Evolutionary conservation across 768 basidiomycete species (phyloP).

Genomic region (Termitomyces titanicus): DNA sequence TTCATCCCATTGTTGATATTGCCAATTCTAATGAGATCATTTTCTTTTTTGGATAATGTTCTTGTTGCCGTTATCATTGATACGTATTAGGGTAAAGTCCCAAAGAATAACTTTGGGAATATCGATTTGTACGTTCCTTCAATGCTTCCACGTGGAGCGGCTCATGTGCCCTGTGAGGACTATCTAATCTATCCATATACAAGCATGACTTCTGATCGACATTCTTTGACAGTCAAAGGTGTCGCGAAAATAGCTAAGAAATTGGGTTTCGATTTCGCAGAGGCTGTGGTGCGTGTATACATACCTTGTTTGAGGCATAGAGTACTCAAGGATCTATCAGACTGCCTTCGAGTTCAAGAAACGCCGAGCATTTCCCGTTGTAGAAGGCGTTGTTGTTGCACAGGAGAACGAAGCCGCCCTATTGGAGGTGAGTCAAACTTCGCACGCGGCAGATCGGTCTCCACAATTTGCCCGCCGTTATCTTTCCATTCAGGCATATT

Average conservation of each 20-base stretch:
- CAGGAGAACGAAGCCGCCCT: constrained; percentile 70
- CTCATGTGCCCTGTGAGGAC: constrained; percentile 83
- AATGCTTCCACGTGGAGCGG: constrained; percentile 89
- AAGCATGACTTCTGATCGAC: constrained; percentile 2
- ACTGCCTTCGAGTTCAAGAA: constrained; percentile 97
- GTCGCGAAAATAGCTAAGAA: constrained; percentile 85
- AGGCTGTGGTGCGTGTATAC: constrained; percentile 79
- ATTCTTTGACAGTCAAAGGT: constrained; percentile 62
- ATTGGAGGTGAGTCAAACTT: constrained; percentile 56
- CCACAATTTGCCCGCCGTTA: constrained; percentile 5
- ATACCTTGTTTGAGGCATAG: not conserved
- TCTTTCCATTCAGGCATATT: constrained; percentile 69
- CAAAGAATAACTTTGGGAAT: constrained; percentile 95
- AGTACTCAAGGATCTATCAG: constrained; percentile 35
- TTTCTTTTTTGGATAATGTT: constrained; percentile 1
- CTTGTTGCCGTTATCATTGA: not conserved
- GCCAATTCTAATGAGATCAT: not conserved
- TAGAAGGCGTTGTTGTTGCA: constrained; percentile 86
- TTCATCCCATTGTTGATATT: not conserved
- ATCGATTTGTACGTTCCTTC: constrained; percentile 93
- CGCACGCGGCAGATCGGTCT: constrained; percentile 1
- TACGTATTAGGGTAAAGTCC: constrained; percentile 71
- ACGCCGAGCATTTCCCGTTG: constrained; percentile 78
- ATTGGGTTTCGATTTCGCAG: constrained; percentile 87
- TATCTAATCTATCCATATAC: not conserved